phyloP scores from a whole-genome alignment of 140 eudicot species.

The Erigeron philadelphicus region DNA sequence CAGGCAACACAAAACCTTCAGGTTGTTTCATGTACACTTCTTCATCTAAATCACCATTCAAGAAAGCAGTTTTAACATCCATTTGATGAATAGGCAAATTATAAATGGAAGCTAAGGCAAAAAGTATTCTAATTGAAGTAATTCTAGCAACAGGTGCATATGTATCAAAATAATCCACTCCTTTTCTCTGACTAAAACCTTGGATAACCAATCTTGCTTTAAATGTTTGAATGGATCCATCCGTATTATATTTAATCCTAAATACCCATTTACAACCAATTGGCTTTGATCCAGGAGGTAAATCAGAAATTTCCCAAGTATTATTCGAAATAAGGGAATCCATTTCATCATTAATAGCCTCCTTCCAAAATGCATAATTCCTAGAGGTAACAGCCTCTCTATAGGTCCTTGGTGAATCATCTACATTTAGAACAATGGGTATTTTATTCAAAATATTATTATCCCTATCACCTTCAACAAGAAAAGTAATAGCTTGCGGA shows the following conservation, averaged over 20 bases:
- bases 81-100: neutral
- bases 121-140: neutral
- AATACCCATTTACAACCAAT: neutral
- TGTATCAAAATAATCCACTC: neutral
- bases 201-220: neutral
- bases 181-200: neutral
- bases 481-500: too few relatives aligned
- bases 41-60: neutral
- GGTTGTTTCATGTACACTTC: neutral
- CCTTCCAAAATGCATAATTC: too few relatives aligned
- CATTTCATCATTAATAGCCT: too few relatives aligned
- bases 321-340: too few relatives aligned
- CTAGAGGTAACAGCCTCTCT: too few relatives aligned
- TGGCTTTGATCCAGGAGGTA: too few relatives aligned
- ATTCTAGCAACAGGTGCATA: neutral
- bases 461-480: too few relatives aligned
- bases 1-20: slow-evolving; percentile 3
- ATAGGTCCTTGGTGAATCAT: too few relatives aligned
- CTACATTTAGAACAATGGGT: too few relatives aligned
- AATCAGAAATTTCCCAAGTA: too few relatives aligned
- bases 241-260: neutral
- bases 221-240: neutral
- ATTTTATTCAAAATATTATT: too few relatives aligned
- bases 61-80: neutral
- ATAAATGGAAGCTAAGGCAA: neutral